Evolutionary conservation across 2,329 filamentous ascomycete species (phyloP).

Genomic region (Cladophialophora chaetospira): DNA sequence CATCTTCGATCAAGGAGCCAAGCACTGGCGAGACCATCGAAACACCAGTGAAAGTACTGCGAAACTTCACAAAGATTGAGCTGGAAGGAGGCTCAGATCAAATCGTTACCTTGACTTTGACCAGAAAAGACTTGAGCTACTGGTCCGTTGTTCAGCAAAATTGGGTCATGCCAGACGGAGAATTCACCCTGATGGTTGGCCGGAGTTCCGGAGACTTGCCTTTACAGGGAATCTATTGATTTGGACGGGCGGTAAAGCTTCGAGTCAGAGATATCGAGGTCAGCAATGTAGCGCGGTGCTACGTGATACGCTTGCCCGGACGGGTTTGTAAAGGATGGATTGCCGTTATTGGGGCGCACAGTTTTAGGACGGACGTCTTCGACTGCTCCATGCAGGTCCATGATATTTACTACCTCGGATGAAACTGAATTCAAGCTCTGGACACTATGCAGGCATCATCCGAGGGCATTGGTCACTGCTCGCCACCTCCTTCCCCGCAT

Average conservation of each 20-base stretch:
- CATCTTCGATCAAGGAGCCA: slow-evolving; percentile 45
- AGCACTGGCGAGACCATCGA: slow-evolving; percentile 55
- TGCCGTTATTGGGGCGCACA: not conserved
- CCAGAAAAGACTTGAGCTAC: slow-evolving; percentile 70
- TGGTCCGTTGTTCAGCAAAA: slow-evolving; percentile 71
- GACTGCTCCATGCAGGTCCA: no score
- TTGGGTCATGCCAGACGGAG: slow-evolving; percentile 60
- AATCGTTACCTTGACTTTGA: slow-evolving; percentile 61
- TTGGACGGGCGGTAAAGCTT: not conserved
- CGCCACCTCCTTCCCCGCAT: slow-evolving; percentile 1
- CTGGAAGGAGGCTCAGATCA: slow-evolving; percentile 57
- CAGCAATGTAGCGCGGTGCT: not conserved
- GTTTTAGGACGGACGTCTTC: no score
- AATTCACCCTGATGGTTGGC: slow-evolving; percentile 34
- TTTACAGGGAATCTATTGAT: slow-evolving; percentile 25
- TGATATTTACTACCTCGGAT: slow-evolving; percentile 14
- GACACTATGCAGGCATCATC: not conserved
- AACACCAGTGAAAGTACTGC: slow-evolving; percentile 68
- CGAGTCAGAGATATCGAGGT: slow-evolving; percentile 11
- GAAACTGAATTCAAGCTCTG: not conserved
- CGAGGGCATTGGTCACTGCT: not conserved
- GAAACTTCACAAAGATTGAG: slow-evolving; percentile 71
- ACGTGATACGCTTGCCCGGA: not conserved
- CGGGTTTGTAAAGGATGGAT: not conserved
- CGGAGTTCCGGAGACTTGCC: slow-evolving; percentile 35